phyloP scores from a whole-genome alignment of 768 basidiomycete species.

The Boletellus ananiceps region DNA sequence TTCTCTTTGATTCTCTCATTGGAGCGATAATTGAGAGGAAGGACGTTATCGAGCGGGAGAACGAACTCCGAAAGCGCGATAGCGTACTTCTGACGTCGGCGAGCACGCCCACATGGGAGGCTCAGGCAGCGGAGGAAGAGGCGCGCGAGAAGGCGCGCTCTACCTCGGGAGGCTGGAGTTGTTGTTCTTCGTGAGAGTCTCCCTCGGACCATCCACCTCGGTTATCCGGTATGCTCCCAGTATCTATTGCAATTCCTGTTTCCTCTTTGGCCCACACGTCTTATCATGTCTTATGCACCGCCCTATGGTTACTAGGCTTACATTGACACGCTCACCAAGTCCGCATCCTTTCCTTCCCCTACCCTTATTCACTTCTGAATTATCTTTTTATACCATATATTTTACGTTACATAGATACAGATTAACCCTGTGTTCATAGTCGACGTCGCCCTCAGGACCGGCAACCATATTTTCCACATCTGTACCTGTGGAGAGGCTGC shows the following conservation, averaged over 20 bases:
- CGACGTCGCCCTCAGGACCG: slow-evolving; percentile 9
- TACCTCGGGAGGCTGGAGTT: slow-evolving; percentile 57
- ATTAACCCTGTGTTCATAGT: slow-evolving; percentile 36
- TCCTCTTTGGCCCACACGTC: slow-evolving; percentile 15
- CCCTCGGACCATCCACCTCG: slow-evolving; percentile 6
- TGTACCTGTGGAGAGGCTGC: slow-evolving; percentile 6
- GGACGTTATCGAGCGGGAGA: slow-evolving; percentile 77
- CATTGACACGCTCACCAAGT: slow-evolving; percentile 18
- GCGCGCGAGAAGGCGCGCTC: slow-evolving; percentile 50
- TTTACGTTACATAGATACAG: slow-evolving; percentile 35
- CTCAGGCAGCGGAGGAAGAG: slow-evolving; percentile 78
- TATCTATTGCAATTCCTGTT: slow-evolving; percentile 13
- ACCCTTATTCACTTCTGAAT: slow-evolving; percentile 33
- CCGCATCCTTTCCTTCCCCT: slow-evolving; percentile 13
- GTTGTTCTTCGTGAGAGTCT: slow-evolving; percentile 49
- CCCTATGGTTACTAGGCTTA: slow-evolving; percentile 21
- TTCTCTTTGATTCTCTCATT: slow-evolving; percentile 77
- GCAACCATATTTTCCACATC: slow-evolving; percentile 3
- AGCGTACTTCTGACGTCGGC: slow-evolving; percentile 71
- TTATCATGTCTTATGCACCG: slow-evolving; percentile 28
- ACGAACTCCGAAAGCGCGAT: slow-evolving; percentile 74
- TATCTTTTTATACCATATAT: slow-evolving; percentile 41
- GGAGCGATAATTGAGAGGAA: slow-evolving; percentile 73
- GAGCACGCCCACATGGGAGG: slow-evolving; percentile 68
- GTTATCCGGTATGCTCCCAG: slow-evolving; percentile 19